Evolutionary conservation across 140 eudicot genomes (phyloP), one percentile per base, ranked within the genome.

Genomic region (Ambrosia hybrid): DNA sequence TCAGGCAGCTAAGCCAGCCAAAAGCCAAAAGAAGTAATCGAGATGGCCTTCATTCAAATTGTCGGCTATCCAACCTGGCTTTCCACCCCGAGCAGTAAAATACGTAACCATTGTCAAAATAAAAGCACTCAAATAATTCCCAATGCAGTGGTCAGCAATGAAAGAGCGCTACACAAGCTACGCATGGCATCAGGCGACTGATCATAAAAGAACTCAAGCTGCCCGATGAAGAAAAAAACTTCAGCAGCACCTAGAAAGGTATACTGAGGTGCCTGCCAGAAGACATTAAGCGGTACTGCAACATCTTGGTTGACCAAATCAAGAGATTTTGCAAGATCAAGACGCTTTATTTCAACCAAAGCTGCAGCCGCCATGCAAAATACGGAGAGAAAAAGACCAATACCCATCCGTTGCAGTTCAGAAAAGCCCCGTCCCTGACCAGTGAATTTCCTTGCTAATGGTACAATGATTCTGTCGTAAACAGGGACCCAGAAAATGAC

Each of bases 121-220:
- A 11, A 90, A 81, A 6, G 91, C 81, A 75, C 97, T 85, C 85
- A 90, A 64, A 70, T 90, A 90, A 65, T 83, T 90, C 5, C 91
- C 72, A 90, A 80, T 1, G 91, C 78, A 12, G 86, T 87, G 0
- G 96, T 83, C 51, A 87, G 75, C 14, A 90, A 77, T 21, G 91
- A 71, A 45, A 90, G 78, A 0, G 91, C 96, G 45, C 89, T 81
- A 36, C 91, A 87, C 68, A 90, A 69, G 57, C 96, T 87, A 11
- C 91, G 80, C 96, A 90, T 85, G 12, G 89, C 91, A 49, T 87
- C 96, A 16, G 96, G 95, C 5, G 91, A 87, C 52, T 90, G 96
- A 14, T 87, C 89, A 48, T 87, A 87, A 72, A 90, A 90, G 37
- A 90, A 90, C 76, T 90, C 96, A 2, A 85, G 84, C 67, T 90